These are phyloP conservation scores for Lactarius sanguifluus DNA, from an alignment of 768 basidiomycete species.

Conservation along the genomic window DNA sequence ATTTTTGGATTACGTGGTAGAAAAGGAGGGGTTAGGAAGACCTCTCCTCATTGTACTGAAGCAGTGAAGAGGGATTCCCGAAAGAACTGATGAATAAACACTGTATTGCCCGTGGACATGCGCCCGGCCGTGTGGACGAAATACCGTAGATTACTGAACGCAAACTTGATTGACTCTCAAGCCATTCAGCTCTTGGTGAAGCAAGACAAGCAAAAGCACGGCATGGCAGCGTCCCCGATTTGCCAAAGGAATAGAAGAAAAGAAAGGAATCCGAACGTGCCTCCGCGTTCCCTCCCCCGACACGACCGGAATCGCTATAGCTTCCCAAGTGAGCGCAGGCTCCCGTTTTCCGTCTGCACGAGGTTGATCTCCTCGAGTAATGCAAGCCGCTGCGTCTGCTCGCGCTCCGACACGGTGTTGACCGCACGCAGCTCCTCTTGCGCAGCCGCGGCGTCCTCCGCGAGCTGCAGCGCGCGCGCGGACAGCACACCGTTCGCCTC, in stretches of 20 bases:
- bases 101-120: too few relatives aligned
- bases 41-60: too few relatives aligned
- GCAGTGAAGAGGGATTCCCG: too few relatives aligned
- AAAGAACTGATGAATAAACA: too few relatives aligned
- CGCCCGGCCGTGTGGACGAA: too few relatives aligned
- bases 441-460: constrained; percentile 66
- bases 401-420: constrained; percentile 54
- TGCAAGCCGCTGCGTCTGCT: constrained; percentile 79
- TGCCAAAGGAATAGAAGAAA: neutral
- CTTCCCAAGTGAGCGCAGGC: constrained; percentile 54
- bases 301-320: constrained; percentile 34
- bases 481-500: constrained; percentile 79
- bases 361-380: constrained; percentile 87
- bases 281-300: neutral
- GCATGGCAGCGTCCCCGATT: neutral
- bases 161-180: too few relatives aligned
- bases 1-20: too few relatives aligned
- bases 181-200: neutral
- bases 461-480: constrained; percentile 66
- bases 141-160: too few relatives aligned
- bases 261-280: neutral
- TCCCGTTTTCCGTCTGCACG: constrained; percentile 76
- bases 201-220: neutral
- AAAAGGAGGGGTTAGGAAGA: too few relatives aligned
- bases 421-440: constrained; percentile 62